Evolutionary conservation across 169 alveolate species (phyloP).

Genomic region (Amoebophrya sp.): DNA sequence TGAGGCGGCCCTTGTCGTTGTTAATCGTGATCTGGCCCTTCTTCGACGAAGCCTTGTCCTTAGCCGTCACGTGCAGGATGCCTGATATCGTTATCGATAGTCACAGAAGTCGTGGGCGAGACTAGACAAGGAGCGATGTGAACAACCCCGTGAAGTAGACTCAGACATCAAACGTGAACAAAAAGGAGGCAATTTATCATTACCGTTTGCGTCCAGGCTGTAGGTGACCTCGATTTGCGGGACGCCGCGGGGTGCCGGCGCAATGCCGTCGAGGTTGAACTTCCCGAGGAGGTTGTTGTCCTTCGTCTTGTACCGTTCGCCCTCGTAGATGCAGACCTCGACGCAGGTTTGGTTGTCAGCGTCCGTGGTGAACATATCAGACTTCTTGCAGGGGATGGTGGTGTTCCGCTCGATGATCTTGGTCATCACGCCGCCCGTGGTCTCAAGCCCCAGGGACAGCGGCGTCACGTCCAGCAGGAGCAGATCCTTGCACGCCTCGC

Average conservation of each 20-base stretch:
- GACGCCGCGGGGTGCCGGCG: conserved; percentile 90
- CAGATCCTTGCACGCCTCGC: conserved; percentile 55
- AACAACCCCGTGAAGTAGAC: too few species aligned
- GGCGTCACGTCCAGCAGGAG: conserved; percentile 89
- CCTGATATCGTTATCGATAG: background rate
- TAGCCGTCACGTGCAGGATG: background rate
- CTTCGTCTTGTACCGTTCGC: conserved; percentile 88
- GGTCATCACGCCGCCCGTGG: conserved; percentile 93
- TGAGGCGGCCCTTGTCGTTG: background rate
- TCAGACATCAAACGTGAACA: background rate
- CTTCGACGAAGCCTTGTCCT: background rate
- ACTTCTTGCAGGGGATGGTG: conserved; percentile 96
- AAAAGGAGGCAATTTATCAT: background rate
- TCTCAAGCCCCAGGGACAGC: conserved; percentile 81
- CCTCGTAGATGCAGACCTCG: conserved; percentile 81
- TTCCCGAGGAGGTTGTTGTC: conserved; percentile 85
- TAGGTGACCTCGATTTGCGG: conserved; percentile 3
- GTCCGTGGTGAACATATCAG: conserved; percentile 16
- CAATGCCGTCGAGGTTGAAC: conserved; percentile 88
- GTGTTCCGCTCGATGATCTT: conserved; percentile 90
- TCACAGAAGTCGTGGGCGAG: too few species aligned
- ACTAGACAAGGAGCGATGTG: too few species aligned
- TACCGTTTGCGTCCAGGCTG: background rate
- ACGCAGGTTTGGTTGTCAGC: conserved; percentile 89
- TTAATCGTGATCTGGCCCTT: background rate